phyloP scores from a whole-genome alignment of 805 yeast genomes.

The Metschnikowia cerradonensis region DNA sequence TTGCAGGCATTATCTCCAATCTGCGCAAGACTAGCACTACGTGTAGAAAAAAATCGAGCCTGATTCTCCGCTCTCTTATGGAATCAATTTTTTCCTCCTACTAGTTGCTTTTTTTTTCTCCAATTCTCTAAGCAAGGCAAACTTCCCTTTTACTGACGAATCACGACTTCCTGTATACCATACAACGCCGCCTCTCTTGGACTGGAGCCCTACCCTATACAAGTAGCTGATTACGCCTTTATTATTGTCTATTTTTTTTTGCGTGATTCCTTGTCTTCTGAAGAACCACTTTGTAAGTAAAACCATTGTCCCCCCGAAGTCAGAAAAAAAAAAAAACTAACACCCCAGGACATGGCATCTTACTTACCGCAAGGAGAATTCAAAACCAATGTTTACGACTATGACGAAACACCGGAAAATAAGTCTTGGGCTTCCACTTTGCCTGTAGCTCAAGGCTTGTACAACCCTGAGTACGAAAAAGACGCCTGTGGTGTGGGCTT shows the following conservation, averaged over 20 bases:
- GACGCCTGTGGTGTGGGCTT: constrained; percentile 99
- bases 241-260: not conserved
- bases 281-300: constrained; percentile 3
- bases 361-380: constrained; percentile 40
- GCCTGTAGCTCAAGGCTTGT: constrained; percentile 83
- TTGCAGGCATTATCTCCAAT: constrained; percentile 3
- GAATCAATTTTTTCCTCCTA: not conserved
- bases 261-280: constrained; percentile 1
- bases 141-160: not conserved
- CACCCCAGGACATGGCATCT: constrained; percentile 16
- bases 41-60: constrained; percentile 2
- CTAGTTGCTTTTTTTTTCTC: not conserved
- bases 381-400: constrained; percentile 47
- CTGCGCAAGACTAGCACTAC: constrained; percentile 1
- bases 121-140: not conserved
- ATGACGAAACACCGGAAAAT: constrained; percentile 75
- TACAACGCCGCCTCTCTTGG: not conserved
- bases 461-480: constrained; percentile 89
- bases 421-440: constrained; percentile 89
- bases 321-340: not conserved
- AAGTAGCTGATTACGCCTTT: constrained; percentile 1
- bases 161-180: not conserved
- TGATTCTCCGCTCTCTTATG: constrained; percentile 1
- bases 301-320: not conserved
- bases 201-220: not conserved